A percentile compares a stretch with the other conserved stretches of the same genome.
phyloP scores from a whole-genome alignment of 345 rosid genomes.

The Salix koriyanagi region DNA sequence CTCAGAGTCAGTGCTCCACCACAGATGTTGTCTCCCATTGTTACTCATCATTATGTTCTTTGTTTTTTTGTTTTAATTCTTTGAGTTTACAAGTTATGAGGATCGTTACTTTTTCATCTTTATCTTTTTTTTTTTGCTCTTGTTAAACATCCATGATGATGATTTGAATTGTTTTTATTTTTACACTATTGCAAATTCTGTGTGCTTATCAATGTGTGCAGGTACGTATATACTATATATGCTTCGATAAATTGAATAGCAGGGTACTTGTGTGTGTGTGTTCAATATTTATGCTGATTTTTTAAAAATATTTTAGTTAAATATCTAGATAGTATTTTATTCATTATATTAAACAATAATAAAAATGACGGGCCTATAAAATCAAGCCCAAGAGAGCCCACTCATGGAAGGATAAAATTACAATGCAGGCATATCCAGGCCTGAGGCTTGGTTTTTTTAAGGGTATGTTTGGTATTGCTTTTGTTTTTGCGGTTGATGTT shows the following conservation, averaged over 20 bases:
- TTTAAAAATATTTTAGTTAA: too few species aligned
- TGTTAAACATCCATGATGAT: background rate
- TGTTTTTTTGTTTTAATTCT: background rate
- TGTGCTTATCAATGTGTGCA: background rate
- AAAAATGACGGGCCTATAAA: too few species aligned
- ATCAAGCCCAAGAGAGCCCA: too few species aligned
- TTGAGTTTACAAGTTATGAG: background rate
- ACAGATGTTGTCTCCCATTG: conserved; percentile 15
- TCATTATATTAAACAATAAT: too few species aligned
- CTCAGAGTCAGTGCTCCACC: conserved; percentile 16
- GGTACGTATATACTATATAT: background rate
- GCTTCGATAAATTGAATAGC: background rate
- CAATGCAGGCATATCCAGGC: too few species aligned
- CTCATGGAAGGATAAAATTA: too few species aligned
- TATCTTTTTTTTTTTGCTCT: background rate
- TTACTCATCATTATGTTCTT: conserved; percentile 22
- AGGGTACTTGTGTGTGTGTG: too few species aligned
- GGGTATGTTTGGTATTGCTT: too few species aligned
- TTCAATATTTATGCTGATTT: too few species aligned
- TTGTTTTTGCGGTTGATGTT: too few species aligned
- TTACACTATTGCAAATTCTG: background rate
- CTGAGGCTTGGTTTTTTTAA: too few species aligned
- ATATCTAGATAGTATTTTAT: too few species aligned
- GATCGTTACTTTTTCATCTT: background rate
- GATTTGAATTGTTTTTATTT: background rate